phyloP scores from a whole-genome alignment of 2,329 filamentous ascomycete genomes.

The Trichoderma simmonsii region DNA sequence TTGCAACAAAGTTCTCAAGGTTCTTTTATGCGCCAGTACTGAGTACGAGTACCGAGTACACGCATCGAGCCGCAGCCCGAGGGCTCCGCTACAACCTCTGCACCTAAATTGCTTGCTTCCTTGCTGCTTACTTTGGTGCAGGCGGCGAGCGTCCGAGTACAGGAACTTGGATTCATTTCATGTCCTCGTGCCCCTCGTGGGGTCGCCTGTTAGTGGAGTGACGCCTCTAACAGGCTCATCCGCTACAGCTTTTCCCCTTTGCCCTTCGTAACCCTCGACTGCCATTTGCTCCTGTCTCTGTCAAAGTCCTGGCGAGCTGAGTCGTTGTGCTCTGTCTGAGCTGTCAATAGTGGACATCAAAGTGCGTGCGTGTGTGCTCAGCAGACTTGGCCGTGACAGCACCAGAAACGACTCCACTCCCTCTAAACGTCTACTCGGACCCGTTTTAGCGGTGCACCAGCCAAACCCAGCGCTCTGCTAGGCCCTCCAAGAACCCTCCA shows the following conservation, averaged over 20 bases:
- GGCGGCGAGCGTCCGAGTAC: not conserved
- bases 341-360: not conserved
- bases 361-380: not conserved
- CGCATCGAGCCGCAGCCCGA: not conserved
- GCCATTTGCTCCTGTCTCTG: not conserved
- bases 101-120: not conserved
- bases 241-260: not conserved
- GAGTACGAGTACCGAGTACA: not conserved
- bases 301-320: not conserved
- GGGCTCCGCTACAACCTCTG: not conserved
- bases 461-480: not conserved
- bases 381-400: not conserved
- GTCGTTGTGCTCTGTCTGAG: not conserved
- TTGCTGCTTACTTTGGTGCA: not conserved
- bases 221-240: not conserved
- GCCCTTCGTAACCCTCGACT: not conserved
- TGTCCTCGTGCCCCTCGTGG: constrained; percentile 11
- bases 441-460: constrained; percentile 1
- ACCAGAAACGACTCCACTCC: not conserved
- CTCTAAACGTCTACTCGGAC: not conserved
- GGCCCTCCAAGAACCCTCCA: not conserved
- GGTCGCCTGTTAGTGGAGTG: constrained; percentile 6
- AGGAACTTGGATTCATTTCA: not conserved
- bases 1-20: not conserved
- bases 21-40: not conserved